Evolutionary conservation across 208 protist species (phyloP), one percentile per base, ranked within the genome.

Genomic region (Trypanosoma scelopori): DNA sequence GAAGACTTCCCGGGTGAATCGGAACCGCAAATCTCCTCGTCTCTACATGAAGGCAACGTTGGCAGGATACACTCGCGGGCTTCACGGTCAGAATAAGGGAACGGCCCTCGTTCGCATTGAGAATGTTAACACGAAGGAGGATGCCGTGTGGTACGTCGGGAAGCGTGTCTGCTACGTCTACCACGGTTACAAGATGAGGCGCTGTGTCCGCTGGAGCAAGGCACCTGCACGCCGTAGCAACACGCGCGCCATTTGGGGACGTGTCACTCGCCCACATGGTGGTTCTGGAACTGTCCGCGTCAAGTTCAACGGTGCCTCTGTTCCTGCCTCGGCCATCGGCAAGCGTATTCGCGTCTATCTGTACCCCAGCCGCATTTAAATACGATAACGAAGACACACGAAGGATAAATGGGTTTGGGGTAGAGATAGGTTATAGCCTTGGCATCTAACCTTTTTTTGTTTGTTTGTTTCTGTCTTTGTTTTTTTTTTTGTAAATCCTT

Each of bases 91-190:
- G 91, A 89, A 96, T 71, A 87, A 94, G 79, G 69, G 98, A 81
- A 96, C 87, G 28, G 92, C 94, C n/a, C 78, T 99, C 42, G 56
- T 99, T 16, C 96, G 93, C 81, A 84, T 99, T 64, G 97, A 99
- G 81, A 98, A 98, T 76, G 97, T 98, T 46, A 92, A 97, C 75
- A 95, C 85, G 62, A 94, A 88, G 68, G 84, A 98, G 55, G 98
- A 98, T 46, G 87, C 98, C 64, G 58, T 77, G 41, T 99, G 95
- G 89, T 99, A 99, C 85, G 74, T 99, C n/a, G 98, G 98, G 67
- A 99, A 99, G 94, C 89, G 94, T 64, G 87, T 99, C 52, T 98
- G 91, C 74, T 99, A 98, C 86, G 91, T 99, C 37, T 99, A 99
- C 90, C 95, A 98, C 72, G 97, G 94, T 63, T 82, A 98, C 72